A percentile compares a stretch with the other conserved stretches of the same genome.
Conservation (phyloP, 225 moss, liverwort and hornwort genomes). For the Straminergon stramineum region DNA sequence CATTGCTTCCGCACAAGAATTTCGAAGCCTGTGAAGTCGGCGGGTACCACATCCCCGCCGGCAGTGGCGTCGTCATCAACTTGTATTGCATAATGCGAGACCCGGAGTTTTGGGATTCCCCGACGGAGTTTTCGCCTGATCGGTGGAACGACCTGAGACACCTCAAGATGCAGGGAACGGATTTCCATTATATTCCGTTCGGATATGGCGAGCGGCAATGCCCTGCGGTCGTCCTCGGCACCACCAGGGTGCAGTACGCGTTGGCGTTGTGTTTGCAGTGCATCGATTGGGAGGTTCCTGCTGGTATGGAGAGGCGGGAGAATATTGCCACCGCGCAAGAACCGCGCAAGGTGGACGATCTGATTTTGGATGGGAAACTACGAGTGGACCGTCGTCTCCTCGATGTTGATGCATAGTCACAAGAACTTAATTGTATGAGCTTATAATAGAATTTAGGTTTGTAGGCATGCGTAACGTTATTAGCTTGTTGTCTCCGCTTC, state of each 20-base stretch:
- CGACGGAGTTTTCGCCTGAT: constrained; percentile 17
- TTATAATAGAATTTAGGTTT: not conserved
- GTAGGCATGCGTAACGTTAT: not conserved
- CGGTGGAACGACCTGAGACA: constrained; percentile 9
- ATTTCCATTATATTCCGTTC: constrained; percentile 24
- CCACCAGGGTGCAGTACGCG: not conserved
- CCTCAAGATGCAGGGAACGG: constrained; percentile 1
- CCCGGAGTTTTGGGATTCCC: constrained; percentile 12
- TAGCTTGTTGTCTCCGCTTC: not conserved
- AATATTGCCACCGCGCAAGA: not conserved
- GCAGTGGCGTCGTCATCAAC: constrained; percentile 10
- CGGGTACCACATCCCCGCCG: constrained; percentile 29
- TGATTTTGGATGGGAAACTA: not conserved
- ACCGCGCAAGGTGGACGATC: not conserved
- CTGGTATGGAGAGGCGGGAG: not conserved
- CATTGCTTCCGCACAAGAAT: constrained; percentile 10
- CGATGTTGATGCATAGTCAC: not conserved
- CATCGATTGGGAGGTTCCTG: not conserved
- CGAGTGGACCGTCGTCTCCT: constrained; percentile 6
- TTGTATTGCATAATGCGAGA: constrained; percentile 14
- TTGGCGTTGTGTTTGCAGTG: constrained; percentile 9
- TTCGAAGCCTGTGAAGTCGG: constrained; percentile 9
- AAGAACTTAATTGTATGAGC: not conserved
- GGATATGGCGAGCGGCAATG: constrained; percentile 15
- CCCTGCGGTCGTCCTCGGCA: constrained; percentile 3